These are phyloP conservation scores for Phialocephala subalpina DNA, from an alignment of 2,329 filamentous ascomycete genomes.

Conservation along the genomic window DNA sequence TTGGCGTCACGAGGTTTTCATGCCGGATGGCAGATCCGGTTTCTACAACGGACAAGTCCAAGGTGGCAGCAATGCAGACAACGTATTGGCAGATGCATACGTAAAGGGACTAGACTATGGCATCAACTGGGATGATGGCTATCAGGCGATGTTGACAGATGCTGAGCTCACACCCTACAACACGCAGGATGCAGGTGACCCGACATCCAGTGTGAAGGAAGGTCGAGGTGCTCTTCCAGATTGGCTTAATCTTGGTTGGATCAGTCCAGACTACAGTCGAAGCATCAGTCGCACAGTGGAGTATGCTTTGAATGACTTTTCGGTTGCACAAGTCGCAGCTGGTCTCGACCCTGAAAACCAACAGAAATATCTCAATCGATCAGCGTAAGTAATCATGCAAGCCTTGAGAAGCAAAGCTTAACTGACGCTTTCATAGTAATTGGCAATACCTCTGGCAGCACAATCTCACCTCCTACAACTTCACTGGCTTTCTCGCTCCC, in stretches of 20 bases:
- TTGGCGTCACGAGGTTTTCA: slow-evolving; percentile 1
- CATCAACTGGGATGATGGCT: background rate
- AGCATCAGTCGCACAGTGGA: slow-evolving; percentile 71
- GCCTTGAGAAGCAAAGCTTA: too few relatives aligned
- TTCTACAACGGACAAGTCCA: slow-evolving; percentile 9
- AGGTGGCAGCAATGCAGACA: background rate
- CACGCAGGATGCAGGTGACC: slow-evolving; percentile 58
- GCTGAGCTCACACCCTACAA: slow-evolving; percentile 66
- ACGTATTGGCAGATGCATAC: background rate
- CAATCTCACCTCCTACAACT: slow-evolving; percentile 10
- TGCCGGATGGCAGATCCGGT: slow-evolving; percentile 4
- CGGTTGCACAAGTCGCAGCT: slow-evolving; percentile 67
- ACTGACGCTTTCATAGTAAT: background rate
- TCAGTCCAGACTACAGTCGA: slow-evolving; percentile 62
- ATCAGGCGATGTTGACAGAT: slow-evolving; percentile 65
- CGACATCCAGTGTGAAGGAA: slow-evolving; percentile 62
- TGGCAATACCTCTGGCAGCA: slow-evolving; percentile 16
- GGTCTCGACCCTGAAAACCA: slow-evolving; percentile 56
- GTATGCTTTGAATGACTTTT: slow-evolving; percentile 74
- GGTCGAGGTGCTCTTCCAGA: slow-evolving; percentile 73
- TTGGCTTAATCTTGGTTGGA: slow-evolving; percentile 70
- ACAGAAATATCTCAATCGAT: slow-evolving; percentile 56
- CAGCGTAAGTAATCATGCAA: slow-evolving; percentile 42
- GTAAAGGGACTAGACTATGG: background rate
- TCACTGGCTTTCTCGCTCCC: slow-evolving; percentile 17